Conservation (phyloP, 2,329 filamentous ascomycete genomes). For the Botryotinia convoluta region DNA sequence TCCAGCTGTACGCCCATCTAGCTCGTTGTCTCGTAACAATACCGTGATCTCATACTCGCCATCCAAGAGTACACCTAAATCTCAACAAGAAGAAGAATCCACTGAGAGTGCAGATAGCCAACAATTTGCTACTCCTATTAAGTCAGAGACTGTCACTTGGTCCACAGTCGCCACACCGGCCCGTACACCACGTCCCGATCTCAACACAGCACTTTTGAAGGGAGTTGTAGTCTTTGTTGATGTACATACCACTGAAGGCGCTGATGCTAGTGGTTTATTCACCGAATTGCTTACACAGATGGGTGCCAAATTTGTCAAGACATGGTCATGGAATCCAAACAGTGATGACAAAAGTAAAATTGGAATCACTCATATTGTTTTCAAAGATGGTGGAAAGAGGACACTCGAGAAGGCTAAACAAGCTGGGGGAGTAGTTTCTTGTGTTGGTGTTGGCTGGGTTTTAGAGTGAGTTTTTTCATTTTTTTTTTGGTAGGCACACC, state of each 20-base stretch:
- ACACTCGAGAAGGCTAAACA: conserved; percentile 79
- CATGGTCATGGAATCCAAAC: conserved; percentile 66
- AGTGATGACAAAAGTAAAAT: conserved; percentile 48
- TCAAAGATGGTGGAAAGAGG: conserved; percentile 78
- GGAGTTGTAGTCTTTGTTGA: conserved; percentile 81
- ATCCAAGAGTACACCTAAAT: conserved; percentile 40
- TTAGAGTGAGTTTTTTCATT: conserved; percentile 64
- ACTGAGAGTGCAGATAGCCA: conserved; percentile 23
- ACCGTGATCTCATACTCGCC: conserved; percentile 56
- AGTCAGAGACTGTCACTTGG: conserved; percentile 49
- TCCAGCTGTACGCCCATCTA: conserved; percentile 44
- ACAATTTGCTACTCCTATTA: conserved; percentile 40
- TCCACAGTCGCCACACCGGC: conserved; percentile 55
- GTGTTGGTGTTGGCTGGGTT: conserved; percentile 85
- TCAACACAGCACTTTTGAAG: conserved; percentile 55
- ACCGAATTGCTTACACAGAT: conserved; percentile 75
- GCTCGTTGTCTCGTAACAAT: conserved; percentile 46
- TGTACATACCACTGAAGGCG: conserved; percentile 77
- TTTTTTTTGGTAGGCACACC: neutral
- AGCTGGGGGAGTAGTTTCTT: conserved; percentile 71
- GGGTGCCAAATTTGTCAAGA: conserved; percentile 75
- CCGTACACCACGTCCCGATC: conserved; percentile 53
- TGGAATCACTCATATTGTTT: conserved; percentile 85
- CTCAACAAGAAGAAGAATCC: conserved; percentile 8
- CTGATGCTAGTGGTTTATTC: conserved; percentile 78